phyloP scores from a whole-genome alignment of 2,329 filamentous ascomycete species.

The Setomelanomma holmii region DNA sequence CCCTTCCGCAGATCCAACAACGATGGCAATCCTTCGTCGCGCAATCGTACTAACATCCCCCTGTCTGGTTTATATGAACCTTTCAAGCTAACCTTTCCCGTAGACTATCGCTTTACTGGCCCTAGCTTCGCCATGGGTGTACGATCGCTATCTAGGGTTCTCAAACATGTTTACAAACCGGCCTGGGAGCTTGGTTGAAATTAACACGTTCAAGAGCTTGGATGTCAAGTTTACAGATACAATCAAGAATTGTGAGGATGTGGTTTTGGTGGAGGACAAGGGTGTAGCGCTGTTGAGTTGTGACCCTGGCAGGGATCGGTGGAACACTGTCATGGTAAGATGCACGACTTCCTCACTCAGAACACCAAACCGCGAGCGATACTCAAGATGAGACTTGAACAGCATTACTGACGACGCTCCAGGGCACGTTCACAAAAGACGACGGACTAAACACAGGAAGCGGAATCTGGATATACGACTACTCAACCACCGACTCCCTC shows the following conservation, averaged over 20 bases:
- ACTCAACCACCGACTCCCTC: conserved; percentile 30
- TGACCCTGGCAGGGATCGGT: conserved; percentile 51
- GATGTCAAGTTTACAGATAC: conserved; percentile 45
- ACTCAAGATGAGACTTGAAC: neutral
- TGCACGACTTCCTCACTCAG: no score
- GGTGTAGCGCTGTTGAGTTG: conserved; percentile 53
- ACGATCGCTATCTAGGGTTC: conserved; percentile 33
- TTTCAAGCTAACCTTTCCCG: neutral
- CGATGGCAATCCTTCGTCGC: neutral
- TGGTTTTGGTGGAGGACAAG: conserved; percentile 44
- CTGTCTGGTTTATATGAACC: no score
- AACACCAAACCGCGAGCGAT: no score
- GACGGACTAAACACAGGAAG: conserved; percentile 26
- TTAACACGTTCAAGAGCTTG: conserved; percentile 33
- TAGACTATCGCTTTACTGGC: conserved; percentile 23
- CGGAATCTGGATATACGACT: conserved; percentile 50
- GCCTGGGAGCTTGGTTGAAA: conserved; percentile 23
- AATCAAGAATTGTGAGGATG: conserved; percentile 55
- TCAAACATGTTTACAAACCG: conserved; percentile 27
- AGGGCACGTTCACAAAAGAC: conserved; percentile 39
- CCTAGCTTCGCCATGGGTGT: conserved; percentile 29
- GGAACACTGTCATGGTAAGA: conserved; percentile 57
- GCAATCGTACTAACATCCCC: no score
- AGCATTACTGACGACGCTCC: conserved; percentile 1
- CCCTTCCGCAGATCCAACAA: neutral